Base-by-base conservation (phyloP, 2,329 filamentous ascomycete species). In the Canariomyces notabilis region DNA sequence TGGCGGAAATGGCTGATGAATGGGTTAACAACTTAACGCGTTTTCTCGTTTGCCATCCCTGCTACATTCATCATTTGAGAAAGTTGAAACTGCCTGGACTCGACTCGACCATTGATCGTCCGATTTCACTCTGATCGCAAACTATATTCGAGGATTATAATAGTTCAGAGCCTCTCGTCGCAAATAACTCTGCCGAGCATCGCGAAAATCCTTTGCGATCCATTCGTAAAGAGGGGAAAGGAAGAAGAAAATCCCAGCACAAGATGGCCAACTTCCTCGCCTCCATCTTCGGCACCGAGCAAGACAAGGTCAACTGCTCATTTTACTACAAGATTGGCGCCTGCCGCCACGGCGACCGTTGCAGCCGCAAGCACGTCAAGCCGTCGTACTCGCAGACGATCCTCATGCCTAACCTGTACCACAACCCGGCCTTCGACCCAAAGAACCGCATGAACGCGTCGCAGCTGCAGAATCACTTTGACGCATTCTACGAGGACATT, bases 311-410 rank as follows among this genome's bases (percentile, higher is more conserved):
- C 75, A 96, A 97, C 80, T 96, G 93, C 80, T 93, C 87, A 48
- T 98, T 98, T 81, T 98, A 98, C 82, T 90, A 96, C 86, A 98
- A 98, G 76, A 98, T 98, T 69, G 93, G 93, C 67, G 93, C 93
- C 44, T 98, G 93, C 76, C 85, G 93, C 53, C 93, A 98, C 77
- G 93, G 93, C 65, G 93, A 98, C 73, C 88, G 93, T 64, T 98
- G 93, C 79, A 94, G 87, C 52, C 85, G 93, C 61, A 98, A 98
- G 71, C 93, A 98, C 71, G 93, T 98, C 75, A 98, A 98, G 75
- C 93, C 93, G 1, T 95, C 89, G 18, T 98, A 98, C 80, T 87
- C 81, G 54, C 93, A 98, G 71, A 98, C 93, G 16, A 90, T 98
- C 69, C 85, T 98, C 57, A 89, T 98, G 66, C 93, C 93, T 37